Percentiles rank a stretch among this genome's conserved stretches.
These are phyloP conservation scores for Musa balbisiana DNA, from an alignment of 202 grass and related monocot species.

Conservation along the genomic window DNA sequence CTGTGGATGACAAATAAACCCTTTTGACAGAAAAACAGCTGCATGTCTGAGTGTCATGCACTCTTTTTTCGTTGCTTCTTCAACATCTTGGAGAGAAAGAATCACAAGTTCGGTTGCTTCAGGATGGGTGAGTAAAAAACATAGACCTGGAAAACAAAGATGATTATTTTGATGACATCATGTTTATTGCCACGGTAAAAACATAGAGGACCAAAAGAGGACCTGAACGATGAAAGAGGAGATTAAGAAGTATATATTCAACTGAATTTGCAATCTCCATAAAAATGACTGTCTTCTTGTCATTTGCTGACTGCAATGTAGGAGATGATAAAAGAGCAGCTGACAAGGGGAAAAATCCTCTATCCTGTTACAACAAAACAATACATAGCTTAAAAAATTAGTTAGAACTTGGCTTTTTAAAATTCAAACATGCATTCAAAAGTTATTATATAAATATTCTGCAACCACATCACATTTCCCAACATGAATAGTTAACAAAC, in stretches of 20 bases:
- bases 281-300: constrained; percentile 49
- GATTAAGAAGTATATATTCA: constrained; percentile 70
- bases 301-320: constrained; percentile 43
- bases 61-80: constrained; percentile 71
- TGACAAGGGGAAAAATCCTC: constrained; percentile 71
- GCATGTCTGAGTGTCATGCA: constrained; percentile 92
- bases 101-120: constrained; percentile 87
- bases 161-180: constrained; percentile 1
- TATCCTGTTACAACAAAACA: constrained; percentile 62
- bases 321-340: constrained; percentile 78
- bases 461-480: not conserved
- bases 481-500: not conserved
- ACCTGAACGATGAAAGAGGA: constrained; percentile 95
- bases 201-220: constrained; percentile 8
- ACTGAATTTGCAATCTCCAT: constrained; percentile 69
- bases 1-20: constrained; percentile 82
- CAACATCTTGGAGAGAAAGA: constrained; percentile 71
- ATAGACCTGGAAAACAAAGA: constrained; percentile 53
- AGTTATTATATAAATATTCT: not conserved
- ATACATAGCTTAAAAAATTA: constrained; percentile 11
- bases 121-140: constrained; percentile 74
- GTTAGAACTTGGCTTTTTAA: not conserved
- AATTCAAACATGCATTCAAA: not conserved
- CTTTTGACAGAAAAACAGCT: constrained; percentile 67
- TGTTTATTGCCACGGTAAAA: constrained; percentile 4